Base-by-base conservation (phyloP, 129 eudicot species). In the Silybum marianum region DNA sequence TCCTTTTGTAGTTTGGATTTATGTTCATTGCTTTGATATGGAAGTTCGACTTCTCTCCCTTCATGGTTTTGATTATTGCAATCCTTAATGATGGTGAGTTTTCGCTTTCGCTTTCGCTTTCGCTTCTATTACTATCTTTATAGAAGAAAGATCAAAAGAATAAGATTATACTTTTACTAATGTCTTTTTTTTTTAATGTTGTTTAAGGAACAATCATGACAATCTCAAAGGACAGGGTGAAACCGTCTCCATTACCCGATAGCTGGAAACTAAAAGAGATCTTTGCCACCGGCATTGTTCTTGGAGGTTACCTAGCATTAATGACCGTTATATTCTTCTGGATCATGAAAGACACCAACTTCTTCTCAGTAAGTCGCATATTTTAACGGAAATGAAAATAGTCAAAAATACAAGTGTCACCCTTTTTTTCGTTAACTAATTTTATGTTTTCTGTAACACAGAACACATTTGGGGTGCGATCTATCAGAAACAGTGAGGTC, bases 21-120 rank as follows among this genome's bases (percentile, higher is more conserved):
- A 84, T 95, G 97, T 86, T 95, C 73, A 89, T 95, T 74, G 99
- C 99, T n/a, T 83, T 95, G 93, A 92, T 95, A 67, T 95, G 99
- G 97, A 89, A 85, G 83, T 95, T 90, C 14, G 99, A 95, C 85
- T 95, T 95, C 88, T 89, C 99, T 19, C 97, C 99, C 7, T 95
- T 95, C 89, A 95, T 95, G 99, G 99, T 95, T 92, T 80, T 95
- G 91, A 95, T 95, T 81, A 95, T 95, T 73, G 99, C 99, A 58
- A 92, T 95, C 78, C 89, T 95, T 23, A 95, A 95, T 63, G 98
- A 95, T 24, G 98, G 99, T 95, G 83, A 76, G 90, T 73, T 71
- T 77, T 44, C 25, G 7, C 78, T 67, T 77, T 44, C 25, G 10
- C 80, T 71, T 77, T 44, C 25, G 7, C 78, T 67, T 77, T 44